These are phyloP conservation scores for Saposhnikovia divaricata DNA, from an alignment of 129 eudicot species.

Conservation along the genomic window DNA sequence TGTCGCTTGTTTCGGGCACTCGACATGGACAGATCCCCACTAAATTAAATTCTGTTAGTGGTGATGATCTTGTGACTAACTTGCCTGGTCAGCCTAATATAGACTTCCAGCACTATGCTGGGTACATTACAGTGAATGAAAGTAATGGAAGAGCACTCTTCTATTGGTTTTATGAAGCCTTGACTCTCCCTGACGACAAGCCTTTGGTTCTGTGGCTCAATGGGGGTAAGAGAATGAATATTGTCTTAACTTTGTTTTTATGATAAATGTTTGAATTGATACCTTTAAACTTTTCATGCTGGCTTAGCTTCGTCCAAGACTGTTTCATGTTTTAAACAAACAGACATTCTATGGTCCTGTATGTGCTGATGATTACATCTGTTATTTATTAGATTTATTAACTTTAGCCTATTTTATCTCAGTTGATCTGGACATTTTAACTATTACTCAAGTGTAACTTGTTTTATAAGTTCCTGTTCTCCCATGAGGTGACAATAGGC, in stretches of 20 bases:
- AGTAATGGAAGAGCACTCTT: constrained; percentile 63
- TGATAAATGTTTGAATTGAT: neutral
- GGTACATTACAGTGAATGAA: constrained; percentile 72
- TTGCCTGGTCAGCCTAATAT: constrained; percentile 65
- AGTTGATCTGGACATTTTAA: constrained; percentile 7
- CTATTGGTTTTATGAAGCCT: constrained; percentile 88
- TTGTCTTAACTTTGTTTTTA: neutral
- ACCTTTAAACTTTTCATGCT: neutral
- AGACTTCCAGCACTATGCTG: constrained; percentile 69
- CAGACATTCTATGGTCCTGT: constrained; percentile 11
- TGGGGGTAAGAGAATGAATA: constrained; percentile 53
- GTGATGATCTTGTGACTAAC: constrained; percentile 53
- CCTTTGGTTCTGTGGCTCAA: constrained; percentile 89
- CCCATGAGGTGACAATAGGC: constrained; percentile 38
- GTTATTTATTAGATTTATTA: constrained; percentile 18
- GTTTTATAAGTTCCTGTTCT: constrained; percentile 26
- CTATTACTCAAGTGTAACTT: constrained; percentile 14
- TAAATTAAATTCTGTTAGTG: constrained; percentile 19
- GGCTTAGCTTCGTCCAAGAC: neutral
- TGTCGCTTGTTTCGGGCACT: constrained; percentile 35
- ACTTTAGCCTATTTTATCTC: constrained; percentile 17
- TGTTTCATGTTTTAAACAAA: constrained; percentile 20
- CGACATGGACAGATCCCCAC: constrained; percentile 39
- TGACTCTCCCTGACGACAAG: constrained; percentile 51
- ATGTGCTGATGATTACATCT: neutral